These are phyloP conservation scores for Alternaria dauci DNA, from an alignment of 2,329 filamentous ascomycete species.

Conservation along the genomic window DNA sequence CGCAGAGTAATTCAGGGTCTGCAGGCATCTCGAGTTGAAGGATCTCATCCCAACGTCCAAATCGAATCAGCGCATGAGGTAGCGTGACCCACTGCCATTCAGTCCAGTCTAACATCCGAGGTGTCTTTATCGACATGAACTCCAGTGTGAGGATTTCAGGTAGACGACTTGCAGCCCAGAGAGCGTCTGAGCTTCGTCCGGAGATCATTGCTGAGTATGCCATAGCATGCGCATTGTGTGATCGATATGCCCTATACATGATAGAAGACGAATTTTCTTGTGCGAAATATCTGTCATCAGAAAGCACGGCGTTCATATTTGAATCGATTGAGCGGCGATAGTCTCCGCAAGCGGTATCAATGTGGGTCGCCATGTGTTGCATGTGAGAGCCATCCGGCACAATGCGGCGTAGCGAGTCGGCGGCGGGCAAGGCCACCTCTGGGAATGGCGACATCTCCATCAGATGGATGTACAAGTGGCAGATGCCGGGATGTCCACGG, in stretches of 20 bases:
- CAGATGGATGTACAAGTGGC: slow-evolving; percentile 17
- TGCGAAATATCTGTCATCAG: slow-evolving; percentile 5
- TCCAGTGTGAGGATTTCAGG: slow-evolving; percentile 3
- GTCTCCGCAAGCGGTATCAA: slow-evolving; percentile 10
- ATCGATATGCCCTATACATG: slow-evolving; percentile 12
- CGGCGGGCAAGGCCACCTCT: slow-evolving; percentile 4
- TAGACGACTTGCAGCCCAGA: slow-evolving; percentile 3
- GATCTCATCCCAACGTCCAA: slow-evolving; percentile 12
- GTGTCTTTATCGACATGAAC: slow-evolving; percentile 10
- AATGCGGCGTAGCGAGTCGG: slow-evolving; percentile 9
- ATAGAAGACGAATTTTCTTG: background rate
- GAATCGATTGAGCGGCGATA: slow-evolving; percentile 10
- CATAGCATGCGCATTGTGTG: slow-evolving; percentile 13
- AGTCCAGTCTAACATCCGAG: slow-evolving; percentile 13
- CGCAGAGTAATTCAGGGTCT: background rate
- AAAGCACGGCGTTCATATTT: slow-evolving; percentile 1
- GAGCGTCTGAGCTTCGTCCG: slow-evolving; percentile 1
- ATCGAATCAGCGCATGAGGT: slow-evolving; percentile 12
- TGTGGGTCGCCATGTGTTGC: slow-evolving; percentile 16
- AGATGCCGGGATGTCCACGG: slow-evolving; percentile 5
- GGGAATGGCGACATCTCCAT: slow-evolving; percentile 14
- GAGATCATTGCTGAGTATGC: slow-evolving; percentile 12
- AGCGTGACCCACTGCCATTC: slow-evolving; percentile 15
- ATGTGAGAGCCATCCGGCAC: slow-evolving; percentile 16
- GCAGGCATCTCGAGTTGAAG: background rate